These are phyloP conservation scores for Tetracladium maxilliforme DNA, from an alignment of 2,329 filamentous ascomycete genomes.

Conservation along the genomic window DNA sequence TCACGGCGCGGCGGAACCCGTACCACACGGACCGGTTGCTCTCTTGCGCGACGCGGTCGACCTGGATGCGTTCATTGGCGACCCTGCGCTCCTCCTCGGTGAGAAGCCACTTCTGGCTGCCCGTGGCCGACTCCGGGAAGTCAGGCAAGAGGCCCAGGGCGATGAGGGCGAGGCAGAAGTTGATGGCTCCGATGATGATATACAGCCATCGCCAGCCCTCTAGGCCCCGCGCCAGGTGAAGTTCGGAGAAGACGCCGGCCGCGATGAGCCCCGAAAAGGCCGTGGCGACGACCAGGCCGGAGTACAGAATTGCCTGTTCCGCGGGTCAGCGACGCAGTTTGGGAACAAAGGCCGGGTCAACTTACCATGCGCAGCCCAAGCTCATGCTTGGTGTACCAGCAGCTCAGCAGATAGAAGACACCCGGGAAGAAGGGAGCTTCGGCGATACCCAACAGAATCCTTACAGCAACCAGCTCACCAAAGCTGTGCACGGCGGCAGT, in stretches of 20 bases:
- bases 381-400: slow-evolving; percentile 6
- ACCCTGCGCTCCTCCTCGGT: slow-evolving; percentile 2
- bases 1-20: slow-evolving; percentile 1
- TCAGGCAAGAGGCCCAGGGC: slow-evolving; percentile 5
- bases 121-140: slow-evolving; percentile 1
- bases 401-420: slow-evolving; percentile 7
- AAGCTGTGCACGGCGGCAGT: slow-evolving; percentile 2
- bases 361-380: no score
- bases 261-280: slow-evolving; percentile 11
- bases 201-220: slow-evolving; percentile 10
- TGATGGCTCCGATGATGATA: slow-evolving; percentile 11
- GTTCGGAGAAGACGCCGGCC: slow-evolving; percentile 10
- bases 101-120: background rate
- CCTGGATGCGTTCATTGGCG: slow-evolving; percentile 6
- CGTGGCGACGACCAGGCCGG: slow-evolving; percentile 8
- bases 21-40: slow-evolving; percentile 1
- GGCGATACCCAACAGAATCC: slow-evolving; percentile 1
- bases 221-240: slow-evolving; percentile 3
- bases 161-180: slow-evolving; percentile 5
- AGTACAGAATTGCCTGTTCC: slow-evolving; percentile 7
- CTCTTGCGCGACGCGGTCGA: slow-evolving; percentile 1
- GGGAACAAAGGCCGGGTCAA: slow-evolving; percentile 2
- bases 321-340: no score
- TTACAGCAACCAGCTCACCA: slow-evolving; percentile 3
- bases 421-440: slow-evolving; percentile 2